Conservation (phyloP, 768 basidiomycete genomes). For the Daedaleopsis nitida region DNA sequence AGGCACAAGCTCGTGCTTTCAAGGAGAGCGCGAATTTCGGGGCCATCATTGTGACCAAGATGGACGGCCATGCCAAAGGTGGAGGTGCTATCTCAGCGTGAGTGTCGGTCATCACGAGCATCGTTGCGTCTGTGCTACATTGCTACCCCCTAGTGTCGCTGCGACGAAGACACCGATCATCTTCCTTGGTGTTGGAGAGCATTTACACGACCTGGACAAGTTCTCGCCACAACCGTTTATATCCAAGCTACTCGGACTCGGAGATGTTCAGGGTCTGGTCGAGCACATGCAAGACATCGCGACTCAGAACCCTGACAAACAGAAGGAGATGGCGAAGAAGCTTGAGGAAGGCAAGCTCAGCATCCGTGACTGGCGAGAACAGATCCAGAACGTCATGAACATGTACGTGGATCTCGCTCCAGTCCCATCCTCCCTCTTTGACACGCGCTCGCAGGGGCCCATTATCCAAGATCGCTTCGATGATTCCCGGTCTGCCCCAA, state of each 20-base stretch:
- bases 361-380: conserved; percentile 97
- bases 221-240: conserved; percentile 98
- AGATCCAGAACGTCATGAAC: conserved; percentile 96
- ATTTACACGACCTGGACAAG: conserved; percentile 93
- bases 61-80: conserved; percentile 99
- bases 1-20: conserved; percentile 94
- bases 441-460: conserved; percentile 75
- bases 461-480: conserved; percentile 95
- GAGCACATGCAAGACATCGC: conserved; percentile 98
- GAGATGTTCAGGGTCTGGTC: conserved; percentile 96
- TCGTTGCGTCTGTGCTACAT: background rate
- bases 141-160: conserved; percentile 69
- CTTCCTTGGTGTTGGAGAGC: conserved; percentile 97
- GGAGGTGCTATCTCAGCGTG: conserved; percentile 99
- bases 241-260: conserved; percentile 92
- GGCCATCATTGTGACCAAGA: conserved; percentile 98
- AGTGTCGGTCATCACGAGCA: conserved; percentile 33
- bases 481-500: conserved; percentile 97
- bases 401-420: conserved; percentile 59
- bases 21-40: conserved; percentile 98
- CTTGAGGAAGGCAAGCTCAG: conserved; percentile 96
- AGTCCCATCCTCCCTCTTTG: conserved; percentile 9
- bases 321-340: conserved; percentile 98
- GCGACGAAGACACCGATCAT: conserved; percentile 98
- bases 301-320: conserved; percentile 91